Percentiles rank a stretch among this genome's conserved stretches.
These are phyloP conservation scores for Phaseolus lunatus DNA, from an alignment of 306 rosid species.

Conservation along the genomic window DNA sequence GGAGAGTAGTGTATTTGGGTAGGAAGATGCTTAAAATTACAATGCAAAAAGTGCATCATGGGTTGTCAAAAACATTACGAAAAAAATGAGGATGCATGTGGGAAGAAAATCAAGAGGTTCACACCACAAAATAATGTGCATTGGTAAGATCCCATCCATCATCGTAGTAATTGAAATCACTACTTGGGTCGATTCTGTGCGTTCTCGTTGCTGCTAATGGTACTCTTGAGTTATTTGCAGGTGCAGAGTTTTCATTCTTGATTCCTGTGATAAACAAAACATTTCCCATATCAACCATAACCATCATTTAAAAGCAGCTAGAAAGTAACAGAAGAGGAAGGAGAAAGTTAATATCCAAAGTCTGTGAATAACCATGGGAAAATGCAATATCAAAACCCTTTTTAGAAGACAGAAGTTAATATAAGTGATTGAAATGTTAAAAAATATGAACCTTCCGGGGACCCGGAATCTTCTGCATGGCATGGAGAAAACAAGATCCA, in stretches of 20 bases:
- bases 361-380: neutral
- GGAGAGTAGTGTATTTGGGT: neutral
- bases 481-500: slow-evolving; percentile 33
- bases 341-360: too few relatives aligned
- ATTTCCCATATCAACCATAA: neutral
- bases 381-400: slow-evolving; percentile 8
- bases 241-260: neutral
- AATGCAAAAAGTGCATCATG: neutral
- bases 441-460: neutral
- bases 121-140: slow-evolving; percentile 54
- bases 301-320: neutral
- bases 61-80: neutral
- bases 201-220: slow-evolving; percentile 60
- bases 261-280: neutral
- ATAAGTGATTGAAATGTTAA: too few relatives aligned
- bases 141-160: slow-evolving; percentile 68
- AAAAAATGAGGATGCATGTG: neutral
- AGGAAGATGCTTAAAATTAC: neutral
- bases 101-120: slow-evolving; percentile 25
- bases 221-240: slow-evolving; percentile 38
- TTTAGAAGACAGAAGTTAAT: too few relatives aligned
- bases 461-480: neutral
- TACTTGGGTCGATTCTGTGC: slow-evolving; percentile 56
- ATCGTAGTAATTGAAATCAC: slow-evolving; percentile 46
- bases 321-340: neutral